Percentiles rank a stretch among this genome's conserved stretches.
Conservation (phyloP, 1,139 yeast genomes). For the Wickerhamomyces sp. region DNA sequence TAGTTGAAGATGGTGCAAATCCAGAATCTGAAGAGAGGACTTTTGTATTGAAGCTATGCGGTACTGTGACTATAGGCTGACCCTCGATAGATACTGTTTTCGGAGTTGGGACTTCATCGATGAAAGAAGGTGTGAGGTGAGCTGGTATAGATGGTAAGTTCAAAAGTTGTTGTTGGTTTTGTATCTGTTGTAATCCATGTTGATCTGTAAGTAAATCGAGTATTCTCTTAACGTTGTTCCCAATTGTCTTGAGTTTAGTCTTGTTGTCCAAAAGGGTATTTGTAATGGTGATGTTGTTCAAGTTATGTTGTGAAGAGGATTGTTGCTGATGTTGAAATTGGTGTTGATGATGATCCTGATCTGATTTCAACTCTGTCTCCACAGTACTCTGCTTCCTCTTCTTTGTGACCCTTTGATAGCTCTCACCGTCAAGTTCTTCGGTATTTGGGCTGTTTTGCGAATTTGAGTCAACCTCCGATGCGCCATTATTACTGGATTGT, state of each 20-base stretch:
- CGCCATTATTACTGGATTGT: no score
- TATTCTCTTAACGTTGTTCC: conserved; percentile 9
- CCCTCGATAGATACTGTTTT: no score
- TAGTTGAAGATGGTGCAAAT: conserved; percentile 15
- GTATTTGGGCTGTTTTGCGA: conserved; percentile 4
- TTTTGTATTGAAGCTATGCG: conserved; percentile 2
- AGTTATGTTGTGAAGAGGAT: no score
- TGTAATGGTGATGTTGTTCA: no score
- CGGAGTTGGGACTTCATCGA: conserved; percentile 9
- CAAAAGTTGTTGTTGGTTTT: conserved; percentile 1
- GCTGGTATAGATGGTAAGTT: background rate
- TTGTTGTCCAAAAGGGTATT: conserved; percentile 10
- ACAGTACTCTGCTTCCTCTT: no score
- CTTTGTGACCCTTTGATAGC: no score
- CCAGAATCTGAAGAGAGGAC: conserved; percentile 3
- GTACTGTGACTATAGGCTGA: background rate
- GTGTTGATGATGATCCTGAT: no score
- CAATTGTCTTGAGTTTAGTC: conserved; percentile 5
- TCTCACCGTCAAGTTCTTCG: no score
- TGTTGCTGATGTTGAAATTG: no score
- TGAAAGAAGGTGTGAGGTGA: conserved; percentile 1
- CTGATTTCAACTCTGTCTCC: no score
- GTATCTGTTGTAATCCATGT: background rate
- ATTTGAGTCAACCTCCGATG: conserved; percentile 7
- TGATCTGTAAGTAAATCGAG: conserved; percentile 2